These are phyloP conservation scores for Scedosporium minutisporum DNA, from an alignment of 2,329 filamentous ascomycete genomes.

Conservation along the genomic window DNA sequence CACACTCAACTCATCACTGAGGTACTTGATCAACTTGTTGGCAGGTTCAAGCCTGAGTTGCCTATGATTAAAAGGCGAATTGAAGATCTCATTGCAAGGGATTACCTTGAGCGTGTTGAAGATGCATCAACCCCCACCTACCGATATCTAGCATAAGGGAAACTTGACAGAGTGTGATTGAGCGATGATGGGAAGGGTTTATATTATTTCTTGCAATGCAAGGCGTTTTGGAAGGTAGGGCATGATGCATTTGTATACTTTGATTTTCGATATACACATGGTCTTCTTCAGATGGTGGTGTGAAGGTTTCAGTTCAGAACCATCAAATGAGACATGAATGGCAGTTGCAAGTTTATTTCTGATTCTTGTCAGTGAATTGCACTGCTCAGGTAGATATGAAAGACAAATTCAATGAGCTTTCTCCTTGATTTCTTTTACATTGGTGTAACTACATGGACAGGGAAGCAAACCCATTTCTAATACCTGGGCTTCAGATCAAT, in stretches of 20 bases:
- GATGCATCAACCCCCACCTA: slow-evolving; percentile 57
- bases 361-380: background rate
- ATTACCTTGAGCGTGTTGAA: slow-evolving; percentile 69
- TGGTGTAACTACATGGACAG: too few species aligned
- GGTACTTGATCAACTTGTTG: slow-evolving; percentile 58
- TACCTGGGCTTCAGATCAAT: too few species aligned
- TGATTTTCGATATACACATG: background rate
- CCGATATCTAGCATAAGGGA: slow-evolving; percentile 55
- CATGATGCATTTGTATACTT: background rate
- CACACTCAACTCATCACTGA: slow-evolving; percentile 64
- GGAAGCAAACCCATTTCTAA: too few species aligned
- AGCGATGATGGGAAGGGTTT: background rate
- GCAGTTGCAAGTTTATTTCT: background rate
- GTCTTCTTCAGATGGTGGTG: background rate
- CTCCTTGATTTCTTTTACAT: too few species aligned
- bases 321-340: background rate
- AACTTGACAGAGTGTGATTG: background rate
- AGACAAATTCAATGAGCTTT: too few species aligned
- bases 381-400: background rate
- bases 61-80: slow-evolving; percentile 73
- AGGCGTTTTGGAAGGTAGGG: background rate
- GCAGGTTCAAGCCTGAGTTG: slow-evolving; percentile 67
- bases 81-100: slow-evolving; percentile 64
- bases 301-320: background rate
- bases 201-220: background rate